Base-by-base conservation (phyloP, 768 basidiomycete genomes). In the Podaxis rugospora region DNA sequence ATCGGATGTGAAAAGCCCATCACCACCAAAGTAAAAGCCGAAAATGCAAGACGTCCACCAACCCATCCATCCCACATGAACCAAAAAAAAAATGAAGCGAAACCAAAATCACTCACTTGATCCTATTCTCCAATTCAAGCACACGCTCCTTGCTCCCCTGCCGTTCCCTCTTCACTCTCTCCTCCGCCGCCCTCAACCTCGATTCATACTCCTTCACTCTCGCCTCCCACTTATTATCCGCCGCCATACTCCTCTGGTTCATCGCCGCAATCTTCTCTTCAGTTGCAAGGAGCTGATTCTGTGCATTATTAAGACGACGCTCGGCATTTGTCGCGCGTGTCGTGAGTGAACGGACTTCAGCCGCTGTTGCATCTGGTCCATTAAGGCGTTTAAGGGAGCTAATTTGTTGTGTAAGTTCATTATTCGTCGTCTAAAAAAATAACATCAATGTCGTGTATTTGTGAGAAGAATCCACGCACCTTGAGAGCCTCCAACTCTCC, bases 131-230 rank as follows among this genome's bases (percentile, higher is more conserved):
- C 61, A 93, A 75, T 72, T 93, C 90, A 10, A 72, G 66, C 0
- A 90, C 77, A 21, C 92, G 76, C 74, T 98, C 96, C 75, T 98
- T 99, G 47, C 88, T 84, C 3, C 96, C 97, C 68, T 98, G 95
- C 62, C 92, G 79, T 77, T 96, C 95, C 57, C 93, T 81, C 80
- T 98, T 98, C 65, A 93, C 86, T 70, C 87, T 88, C 78, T 98
- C 95, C 68, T 94, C 93, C 0, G 92, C 92, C 0, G 87, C 85
- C 71, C 87, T 88, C 63, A 95, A 69, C 16, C 91, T 76, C 13
- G 83, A 70, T 74, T 97, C 93, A 67, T 95, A 95, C 73, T 98
- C 95, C 72, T 88, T 89, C 49, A 98, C 92, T n/a, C 95, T 80
- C 0, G 89, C 92, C 68, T 95, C 95, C 94, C 95, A 98, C 72